Conservation (phyloP, 176 grass and related monocot species). For the Canna indica region DNA sequence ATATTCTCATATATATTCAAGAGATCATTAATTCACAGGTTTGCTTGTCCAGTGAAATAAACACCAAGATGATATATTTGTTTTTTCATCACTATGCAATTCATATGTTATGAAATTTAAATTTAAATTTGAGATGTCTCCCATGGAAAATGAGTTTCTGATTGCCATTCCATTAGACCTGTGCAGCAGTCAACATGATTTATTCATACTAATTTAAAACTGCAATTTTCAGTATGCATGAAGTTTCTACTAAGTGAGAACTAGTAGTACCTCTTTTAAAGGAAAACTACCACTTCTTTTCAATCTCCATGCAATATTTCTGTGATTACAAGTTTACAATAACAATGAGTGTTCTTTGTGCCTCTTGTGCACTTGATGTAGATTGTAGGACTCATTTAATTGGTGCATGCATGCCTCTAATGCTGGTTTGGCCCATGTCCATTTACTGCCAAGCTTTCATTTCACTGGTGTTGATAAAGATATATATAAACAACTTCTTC, state of each 20-base stretch:
- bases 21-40: no score
- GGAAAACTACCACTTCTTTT: neutral
- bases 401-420: slow-evolving; percentile 40
- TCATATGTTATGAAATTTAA: neutral
- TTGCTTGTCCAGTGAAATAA: no score
- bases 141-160: neutral
- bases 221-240: neutral
- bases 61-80: no score
- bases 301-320: neutral
- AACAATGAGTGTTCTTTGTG: slow-evolving; percentile 4
- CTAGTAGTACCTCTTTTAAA: neutral
- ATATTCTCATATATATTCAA: no score
- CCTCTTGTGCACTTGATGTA: slow-evolving; percentile 10
- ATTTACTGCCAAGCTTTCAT: slow-evolving; percentile 88
- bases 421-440: slow-evolving; percentile 81
- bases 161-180: neutral
- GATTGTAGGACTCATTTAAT: slow-evolving; percentile 58
- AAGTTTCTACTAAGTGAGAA: neutral
- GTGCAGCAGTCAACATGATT: neutral
- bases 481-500: no score
- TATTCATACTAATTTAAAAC: neutral
- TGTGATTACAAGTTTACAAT: neutral
- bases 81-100: no score
- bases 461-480: slow-evolving; percentile 76
- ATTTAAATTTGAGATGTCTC: neutral